Evolutionary conservation across 768 basidiomycete genomes (phyloP), one percentile per base, ranked within the genome.

Genomic region (Suillus occidentalis): DNA sequence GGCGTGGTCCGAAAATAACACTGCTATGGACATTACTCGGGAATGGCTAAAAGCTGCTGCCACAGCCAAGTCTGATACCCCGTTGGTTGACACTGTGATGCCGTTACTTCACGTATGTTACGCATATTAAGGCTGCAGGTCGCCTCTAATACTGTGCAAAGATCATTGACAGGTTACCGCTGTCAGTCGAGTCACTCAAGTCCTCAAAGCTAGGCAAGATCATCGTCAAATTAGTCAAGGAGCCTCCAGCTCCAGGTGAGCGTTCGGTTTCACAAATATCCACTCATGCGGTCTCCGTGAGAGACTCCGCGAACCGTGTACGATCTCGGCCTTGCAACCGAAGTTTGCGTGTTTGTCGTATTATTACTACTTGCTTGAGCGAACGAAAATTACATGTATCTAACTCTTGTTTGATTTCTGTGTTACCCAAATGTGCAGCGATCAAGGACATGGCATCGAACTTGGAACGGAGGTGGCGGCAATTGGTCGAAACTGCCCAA

Each of bases 381-480:
- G 68, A 68, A 73, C 58, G 58, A 67, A 49, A 72, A 68, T 67
- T 53, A 70, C 71, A 80, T 87, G 83, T 89, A 89, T 90, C 89
- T 92, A 87, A 92, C 89, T 73, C 77, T 72, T 64, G 71, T 76
- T 55, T 78, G 73, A 77, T 77, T 79, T 79, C 81, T 75, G 71
- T 76, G 72, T 77, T 78, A 77, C 74, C 70, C 71, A 68, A 68
- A 69, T 68, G 75, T 77, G 76, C 83, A 94, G 92, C 92, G 80
- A 86, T 92, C 89, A 91, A 93, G 88, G 92, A 94, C 81, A 92
- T 94, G 90, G 92, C 92, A 71, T 86, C 86, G 75, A 93, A 92
- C 81, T 82, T 94, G 81, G 91, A 92, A 79, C 86, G 86, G 72
- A 88, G 87, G 81, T 94, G 92, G 93, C 87, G 90, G 64, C 80